Evolutionary conservation across 305 asterid genomes (phyloP).

Genomic region (Solanum hybrid): DNA sequence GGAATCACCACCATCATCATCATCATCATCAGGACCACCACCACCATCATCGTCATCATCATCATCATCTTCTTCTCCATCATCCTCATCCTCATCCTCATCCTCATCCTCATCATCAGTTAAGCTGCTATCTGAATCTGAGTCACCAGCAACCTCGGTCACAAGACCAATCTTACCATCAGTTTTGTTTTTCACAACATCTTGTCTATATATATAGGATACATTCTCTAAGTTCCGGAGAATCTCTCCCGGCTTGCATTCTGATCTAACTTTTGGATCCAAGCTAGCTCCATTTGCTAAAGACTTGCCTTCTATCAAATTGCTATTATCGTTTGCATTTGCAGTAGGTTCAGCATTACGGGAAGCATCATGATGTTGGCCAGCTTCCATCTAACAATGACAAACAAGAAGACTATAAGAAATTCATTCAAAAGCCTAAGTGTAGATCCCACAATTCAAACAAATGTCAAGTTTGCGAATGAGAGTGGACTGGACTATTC

Average conservation of each 20-base stretch:
- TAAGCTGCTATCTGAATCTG: slow-evolving; percentile 75
- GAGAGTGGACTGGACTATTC: neutral
- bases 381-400: slow-evolving; percentile 57
- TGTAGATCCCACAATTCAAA: neutral
- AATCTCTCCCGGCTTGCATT: slow-evolving; percentile 44
- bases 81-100: slow-evolving; percentile 25
- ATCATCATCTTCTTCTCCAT: slow-evolving; percentile 21
- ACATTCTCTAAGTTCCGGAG: slow-evolving; percentile 46
- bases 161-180: slow-evolving; percentile 60
- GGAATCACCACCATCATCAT: slow-evolving; percentile 9
- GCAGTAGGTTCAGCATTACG: slow-evolving; percentile 18
- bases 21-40: slow-evolving; percentile 27
- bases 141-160: slow-evolving; percentile 89
- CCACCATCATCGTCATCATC: slow-evolving; percentile 21
- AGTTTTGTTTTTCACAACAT: slow-evolving; percentile 55
- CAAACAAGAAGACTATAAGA: slow-evolving; percentile 8
- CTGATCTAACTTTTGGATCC: slow-evolving; percentile 26
- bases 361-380: slow-evolving; percentile 24
- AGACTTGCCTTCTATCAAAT: slow-evolving; percentile 20
- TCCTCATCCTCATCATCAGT: slow-evolving; percentile 42
- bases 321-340: slow-evolving; percentile 11
- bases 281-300: slow-evolving; percentile 15
- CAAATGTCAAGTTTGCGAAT: neutral
- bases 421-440: neutral
- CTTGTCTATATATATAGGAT: slow-evolving; percentile 73